Evolutionary conservation across 257 asterid genomes (phyloP).

Genomic region (Vinca minor): DNA sequence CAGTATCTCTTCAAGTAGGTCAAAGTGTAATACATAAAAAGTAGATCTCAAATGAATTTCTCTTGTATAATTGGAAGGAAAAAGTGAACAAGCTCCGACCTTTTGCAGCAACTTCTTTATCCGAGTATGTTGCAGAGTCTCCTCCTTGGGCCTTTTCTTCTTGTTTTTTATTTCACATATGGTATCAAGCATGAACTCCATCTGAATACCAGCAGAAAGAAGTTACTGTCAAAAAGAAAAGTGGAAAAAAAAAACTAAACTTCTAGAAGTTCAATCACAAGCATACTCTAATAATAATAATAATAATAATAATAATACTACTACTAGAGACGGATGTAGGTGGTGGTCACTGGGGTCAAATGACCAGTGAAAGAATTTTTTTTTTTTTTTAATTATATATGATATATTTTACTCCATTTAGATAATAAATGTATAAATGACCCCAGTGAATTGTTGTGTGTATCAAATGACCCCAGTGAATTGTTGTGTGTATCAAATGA

Average conservation of each 20-base stretch:
- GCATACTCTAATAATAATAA: too few species aligned
- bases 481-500: too few species aligned
- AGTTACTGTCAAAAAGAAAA: slow-evolving; percentile 15
- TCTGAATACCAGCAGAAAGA: slow-evolving; percentile 35
- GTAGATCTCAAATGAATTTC: background rate
- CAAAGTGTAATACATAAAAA: background rate
- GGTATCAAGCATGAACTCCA: slow-evolving; percentile 88
- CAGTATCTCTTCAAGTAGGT: background rate
- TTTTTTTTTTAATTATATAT: too few species aligned
- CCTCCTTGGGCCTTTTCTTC: slow-evolving; percentile 58
- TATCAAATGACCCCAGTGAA: too few species aligned
- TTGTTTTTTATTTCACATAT: slow-evolving; percentile 94
- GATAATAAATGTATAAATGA: too few species aligned
- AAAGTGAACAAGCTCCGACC: slow-evolving; percentile 26
- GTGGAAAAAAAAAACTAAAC: slow-evolving; percentile 6
- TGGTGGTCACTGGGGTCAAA: too few species aligned
- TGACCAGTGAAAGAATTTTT: too few species aligned
- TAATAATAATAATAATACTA: too few species aligned
- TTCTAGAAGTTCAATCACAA: slow-evolving; percentile 7
- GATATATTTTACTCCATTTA: too few species aligned
- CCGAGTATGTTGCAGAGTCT: slow-evolving; percentile 59
- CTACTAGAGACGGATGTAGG: too few species aligned
- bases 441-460: too few species aligned
- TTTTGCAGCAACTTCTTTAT: slow-evolving; percentile 86
- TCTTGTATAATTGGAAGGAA: background rate